Base-by-base conservation (phyloP, 129 eudicot species). In the Flaveria robusta region DNA sequence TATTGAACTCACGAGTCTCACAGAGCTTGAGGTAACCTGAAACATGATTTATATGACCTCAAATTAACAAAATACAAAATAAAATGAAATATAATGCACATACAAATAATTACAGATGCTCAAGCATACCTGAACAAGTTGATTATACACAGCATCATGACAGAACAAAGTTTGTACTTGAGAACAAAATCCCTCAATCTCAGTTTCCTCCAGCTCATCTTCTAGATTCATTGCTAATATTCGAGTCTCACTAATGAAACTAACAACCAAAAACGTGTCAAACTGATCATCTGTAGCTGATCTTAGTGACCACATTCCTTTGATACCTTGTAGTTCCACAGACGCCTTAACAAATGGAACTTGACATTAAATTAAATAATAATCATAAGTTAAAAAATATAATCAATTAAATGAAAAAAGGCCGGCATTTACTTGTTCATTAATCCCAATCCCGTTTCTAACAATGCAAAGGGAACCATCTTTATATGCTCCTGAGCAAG, bases 401-500 rank as follows among this genome's bases (percentile, higher is more conserved):
- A 14, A 31, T 9, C 14, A 15, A 46, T 41, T 23, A 14, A 9
- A 11, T 0, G 10, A 3, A 6, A 0, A 64, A 66, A 54, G 31
- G 22, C 16, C 34, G 10, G 41, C 37, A 14, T 62, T 49, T 37
- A 87, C 98, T 91, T 94, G 97, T 83, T 94, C 98, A 63, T 93
- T 93, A 39, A 90, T 93, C 47, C 98, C 98, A 60, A 93, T 93
- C 60, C 98, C 98, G 58, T 94, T 94, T 55, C 98, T 96, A 45
- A 94, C 96, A 67, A 94, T 84, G 71, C 96, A 96, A 78, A 94
- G 91, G 63, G 98, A 94, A 71, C 97, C 97, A 77, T 91, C 98
- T 78, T 94, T 94, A 71, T 88, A 94, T 69, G 98, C 98, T 69
- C 98, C 98, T 50, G 98, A 94, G 85, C 98, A 94, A 78, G 98